Base-by-base conservation (phyloP, 106 monocot species). In the Dioscorea dumetorum region DNA sequence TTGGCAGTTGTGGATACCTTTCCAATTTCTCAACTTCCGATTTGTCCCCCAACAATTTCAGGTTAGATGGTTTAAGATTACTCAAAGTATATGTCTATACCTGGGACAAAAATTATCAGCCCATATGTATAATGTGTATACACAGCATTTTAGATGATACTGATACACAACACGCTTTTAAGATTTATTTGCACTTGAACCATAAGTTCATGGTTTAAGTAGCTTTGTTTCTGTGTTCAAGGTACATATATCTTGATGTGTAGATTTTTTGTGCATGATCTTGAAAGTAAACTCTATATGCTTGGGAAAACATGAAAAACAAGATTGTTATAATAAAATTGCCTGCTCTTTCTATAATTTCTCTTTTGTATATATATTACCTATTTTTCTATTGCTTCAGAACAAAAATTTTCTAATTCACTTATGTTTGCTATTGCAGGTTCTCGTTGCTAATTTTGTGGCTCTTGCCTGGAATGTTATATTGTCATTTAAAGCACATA, bases 1-100 rank as follows among this genome's bases (percentile, higher is more conserved):
- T 73, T 82, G 81, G 81, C 77, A 82, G 49, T 60, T 82, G 41
- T 82, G 81, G 77, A 82, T 82, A 68, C 81, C 81, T 23, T 82
- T 82, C 53, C 81, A 82, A 68, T 82, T 82, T 73, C 77, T 82
- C 50, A 77, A 77, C 24, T 82, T 82, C 35, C 77, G 64, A 64
- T 77, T 82, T 69, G 81, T 82, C 33, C 81, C 81, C 10, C 81
- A 82, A 49, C 72, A 72, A 60, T 63, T 82, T 72, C 76, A 82
- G 76, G 81, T 81, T 24, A 3, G 54, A 8, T 54, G 54, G 54
- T 54, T 54, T 18, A 19, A 18, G 19, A 19, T 54, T 8, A 41
- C 19, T 54, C 5, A 19, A 12, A 51, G 1, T 13, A 51, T 51
- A 51, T 17, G 4, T 54, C 19, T 18, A 54, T 4, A 54, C 19